phyloP scores from a whole-genome alignment of 345 rosid genomes.

The Populus euphratica region DNA sequence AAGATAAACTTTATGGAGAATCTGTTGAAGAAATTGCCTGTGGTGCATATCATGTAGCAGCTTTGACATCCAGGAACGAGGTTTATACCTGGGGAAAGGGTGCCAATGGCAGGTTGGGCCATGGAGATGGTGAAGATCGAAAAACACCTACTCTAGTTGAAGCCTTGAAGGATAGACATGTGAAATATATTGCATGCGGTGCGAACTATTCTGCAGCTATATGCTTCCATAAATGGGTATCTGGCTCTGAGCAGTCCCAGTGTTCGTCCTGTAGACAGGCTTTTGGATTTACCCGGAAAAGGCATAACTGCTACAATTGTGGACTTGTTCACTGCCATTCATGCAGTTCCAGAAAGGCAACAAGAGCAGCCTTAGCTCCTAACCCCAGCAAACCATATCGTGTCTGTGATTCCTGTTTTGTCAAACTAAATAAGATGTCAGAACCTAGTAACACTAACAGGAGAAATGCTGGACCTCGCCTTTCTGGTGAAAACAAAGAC shows the following conservation, averaged over 20 bases:
- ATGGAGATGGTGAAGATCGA: conserved; percentile 86
- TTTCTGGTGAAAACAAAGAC: conserved; percentile 91
- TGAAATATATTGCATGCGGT: conserved; percentile 80
- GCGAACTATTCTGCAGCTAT: conserved; percentile 80
- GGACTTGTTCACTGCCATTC: conserved; percentile 97
- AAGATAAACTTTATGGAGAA: conserved; percentile 61
- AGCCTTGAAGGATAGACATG: conserved; percentile 84
- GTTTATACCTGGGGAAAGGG: conserved; percentile 97
- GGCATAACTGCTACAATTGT: conserved; percentile 95
- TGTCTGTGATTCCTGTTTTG: conserved; percentile 84
- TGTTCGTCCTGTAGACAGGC: conserved; percentile 93
- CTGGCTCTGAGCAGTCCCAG: conserved; percentile 86
- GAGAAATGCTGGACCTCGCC: conserved; percentile 68
- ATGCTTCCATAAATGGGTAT: conserved; percentile 92
- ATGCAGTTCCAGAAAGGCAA: conserved; percentile 82
- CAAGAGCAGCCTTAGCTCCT: conserved; percentile 80
- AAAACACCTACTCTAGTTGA: conserved; percentile 72
- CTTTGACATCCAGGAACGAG: conserved; percentile 74
- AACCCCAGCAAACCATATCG: conserved; percentile 84
- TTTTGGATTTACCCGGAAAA: conserved; percentile 86
- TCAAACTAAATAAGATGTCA: conserved; percentile 63
- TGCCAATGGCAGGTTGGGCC: conserved; percentile 95
- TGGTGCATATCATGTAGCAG: conserved; percentile 85
- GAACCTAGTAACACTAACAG: conserved; percentile 56
- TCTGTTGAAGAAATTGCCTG: conserved; percentile 83